Evolutionary conservation across 352 stramenopile genomes (phyloP).

Genomic region (Globisporangium splendens): DNA sequence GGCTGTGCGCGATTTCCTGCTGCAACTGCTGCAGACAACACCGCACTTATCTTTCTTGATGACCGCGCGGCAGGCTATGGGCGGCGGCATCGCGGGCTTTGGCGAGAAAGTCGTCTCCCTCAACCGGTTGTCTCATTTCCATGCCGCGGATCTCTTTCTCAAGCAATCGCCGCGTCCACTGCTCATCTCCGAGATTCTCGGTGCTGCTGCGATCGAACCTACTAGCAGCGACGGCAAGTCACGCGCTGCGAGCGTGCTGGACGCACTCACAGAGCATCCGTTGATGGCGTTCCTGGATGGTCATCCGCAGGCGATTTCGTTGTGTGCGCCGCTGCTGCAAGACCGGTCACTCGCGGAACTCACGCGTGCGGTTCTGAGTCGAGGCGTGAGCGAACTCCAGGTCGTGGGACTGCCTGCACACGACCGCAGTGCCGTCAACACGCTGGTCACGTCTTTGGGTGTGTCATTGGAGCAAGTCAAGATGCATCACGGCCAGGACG

Average conservation of each 20-base stretch:
- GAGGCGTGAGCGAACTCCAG: slow-evolving; percentile 65
- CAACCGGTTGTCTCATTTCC: slow-evolving; percentile 65
- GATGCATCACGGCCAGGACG: slow-evolving; percentile 62
- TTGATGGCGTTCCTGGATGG: slow-evolving; percentile 80
- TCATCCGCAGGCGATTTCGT: slow-evolving; percentile 75
- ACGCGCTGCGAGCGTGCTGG: slow-evolving; percentile 41
- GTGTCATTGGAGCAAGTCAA: slow-evolving; percentile 75
- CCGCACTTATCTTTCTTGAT: slow-evolving; percentile 62
- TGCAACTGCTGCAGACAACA: slow-evolving; percentile 63
- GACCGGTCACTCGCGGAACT: slow-evolving; percentile 72
- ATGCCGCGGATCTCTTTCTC: slow-evolving; percentile 72
- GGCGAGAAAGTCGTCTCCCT: slow-evolving; percentile 82
- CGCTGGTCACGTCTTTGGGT: slow-evolving; percentile 66
- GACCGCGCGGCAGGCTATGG: slow-evolving; percentile 71
- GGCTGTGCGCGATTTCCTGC: slow-evolving; percentile 51
- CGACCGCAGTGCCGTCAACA: slow-evolving; percentile 72
- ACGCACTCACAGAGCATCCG: slow-evolving; percentile 59
- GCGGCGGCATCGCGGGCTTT: slow-evolving; percentile 60
- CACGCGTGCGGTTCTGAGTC: slow-evolving; percentile 65
- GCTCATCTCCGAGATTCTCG: slow-evolving; percentile 62
- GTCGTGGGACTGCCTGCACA: slow-evolving; percentile 59
- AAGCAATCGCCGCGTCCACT: slow-evolving; percentile 70
- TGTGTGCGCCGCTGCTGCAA: slow-evolving; percentile 70
- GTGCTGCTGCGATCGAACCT: slow-evolving; percentile 24
- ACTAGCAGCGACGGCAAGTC: slow-evolving; percentile 18